These are phyloP conservation scores for Wickerhamiella kurtzmanii DNA, from an alignment of 805 yeast species.

Conservation along the genomic window DNA sequence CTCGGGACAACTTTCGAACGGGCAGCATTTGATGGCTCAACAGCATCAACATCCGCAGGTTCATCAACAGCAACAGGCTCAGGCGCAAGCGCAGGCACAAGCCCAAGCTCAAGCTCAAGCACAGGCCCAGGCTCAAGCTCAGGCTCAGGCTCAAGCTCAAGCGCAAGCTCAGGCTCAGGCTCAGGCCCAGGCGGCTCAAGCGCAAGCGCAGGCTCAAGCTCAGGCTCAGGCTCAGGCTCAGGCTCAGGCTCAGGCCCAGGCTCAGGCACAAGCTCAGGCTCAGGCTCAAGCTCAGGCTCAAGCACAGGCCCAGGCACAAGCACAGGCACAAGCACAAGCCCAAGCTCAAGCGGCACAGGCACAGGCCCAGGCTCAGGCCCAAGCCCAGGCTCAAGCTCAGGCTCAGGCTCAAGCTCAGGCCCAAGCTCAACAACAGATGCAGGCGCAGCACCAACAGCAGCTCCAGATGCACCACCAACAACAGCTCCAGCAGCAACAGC, in stretches of 20 bases:
- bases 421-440: too few relatives aligned
- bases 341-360: too few relatives aligned
- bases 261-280: constrained; percentile 14
- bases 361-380: too few relatives aligned
- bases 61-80: constrained; percentile 8
- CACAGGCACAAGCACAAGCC: constrained; percentile 6
- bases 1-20: not conserved
- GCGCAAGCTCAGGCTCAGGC: constrained; percentile 8
- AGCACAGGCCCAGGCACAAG: constrained; percentile 13
- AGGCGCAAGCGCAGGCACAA: constrained; percentile 12
- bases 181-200: too few relatives aligned
- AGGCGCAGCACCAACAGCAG: constrained; percentile 6
- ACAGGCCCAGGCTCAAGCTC: too few relatives aligned
- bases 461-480: constrained; percentile 7
- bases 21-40: not conserved
- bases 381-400: constrained; percentile 12
- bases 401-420: constrained; percentile 7
- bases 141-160: constrained; percentile 12
- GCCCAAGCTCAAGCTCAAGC: too few relatives aligned
- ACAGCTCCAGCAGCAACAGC: too few relatives aligned
- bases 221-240: too few relatives aligned
- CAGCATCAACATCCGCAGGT: too few relatives aligned
- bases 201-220: constrained; percentile 10
- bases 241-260: constrained; percentile 6
- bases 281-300: constrained; percentile 1